Conservation (phyloP, 257 asterid genomes). For the Fraxinus americana region DNA sequence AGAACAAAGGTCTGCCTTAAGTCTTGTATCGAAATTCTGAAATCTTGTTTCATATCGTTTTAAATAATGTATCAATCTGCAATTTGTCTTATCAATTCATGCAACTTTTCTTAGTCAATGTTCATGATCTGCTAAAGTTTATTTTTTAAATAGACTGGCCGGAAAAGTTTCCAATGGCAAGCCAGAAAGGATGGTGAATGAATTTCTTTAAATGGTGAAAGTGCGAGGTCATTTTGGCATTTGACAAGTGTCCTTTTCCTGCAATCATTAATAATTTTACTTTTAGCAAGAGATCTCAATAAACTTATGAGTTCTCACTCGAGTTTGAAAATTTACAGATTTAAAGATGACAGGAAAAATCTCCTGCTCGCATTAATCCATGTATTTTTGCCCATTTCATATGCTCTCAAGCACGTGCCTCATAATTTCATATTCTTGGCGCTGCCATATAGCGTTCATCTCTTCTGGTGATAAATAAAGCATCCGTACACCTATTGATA, state of each 20-base stretch:
- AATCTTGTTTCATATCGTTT: constrained; percentile 6
- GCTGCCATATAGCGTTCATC: neutral
- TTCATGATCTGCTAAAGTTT: neutral
- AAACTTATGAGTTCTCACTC: neutral
- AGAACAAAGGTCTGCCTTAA: constrained; percentile 1
- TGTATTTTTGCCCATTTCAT: neutral
- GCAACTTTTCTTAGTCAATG: neutral
- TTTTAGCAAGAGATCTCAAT: neutral
- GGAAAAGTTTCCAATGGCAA: constrained; percentile 12
- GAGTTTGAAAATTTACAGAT: neutral
- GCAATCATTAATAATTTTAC: neutral
- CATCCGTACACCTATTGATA: neutral
- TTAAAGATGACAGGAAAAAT: neutral
- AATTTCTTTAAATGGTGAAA: constrained; percentile 1
- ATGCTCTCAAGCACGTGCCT: neutral
- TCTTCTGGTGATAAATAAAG: neutral
- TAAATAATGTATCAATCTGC: neutral
- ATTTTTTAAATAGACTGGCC: neutral
- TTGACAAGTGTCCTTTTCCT: neutral
- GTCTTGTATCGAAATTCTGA: constrained; percentile 1
- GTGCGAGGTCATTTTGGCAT: neutral
- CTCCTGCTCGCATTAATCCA: neutral
- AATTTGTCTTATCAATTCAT: neutral
- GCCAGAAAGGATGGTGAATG: neutral
- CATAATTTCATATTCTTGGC: neutral